phyloP scores from a whole-genome alignment of 495 filamentous ascomycete genomes.

The Pseudoneurospora amorphoporcata region DNA sequence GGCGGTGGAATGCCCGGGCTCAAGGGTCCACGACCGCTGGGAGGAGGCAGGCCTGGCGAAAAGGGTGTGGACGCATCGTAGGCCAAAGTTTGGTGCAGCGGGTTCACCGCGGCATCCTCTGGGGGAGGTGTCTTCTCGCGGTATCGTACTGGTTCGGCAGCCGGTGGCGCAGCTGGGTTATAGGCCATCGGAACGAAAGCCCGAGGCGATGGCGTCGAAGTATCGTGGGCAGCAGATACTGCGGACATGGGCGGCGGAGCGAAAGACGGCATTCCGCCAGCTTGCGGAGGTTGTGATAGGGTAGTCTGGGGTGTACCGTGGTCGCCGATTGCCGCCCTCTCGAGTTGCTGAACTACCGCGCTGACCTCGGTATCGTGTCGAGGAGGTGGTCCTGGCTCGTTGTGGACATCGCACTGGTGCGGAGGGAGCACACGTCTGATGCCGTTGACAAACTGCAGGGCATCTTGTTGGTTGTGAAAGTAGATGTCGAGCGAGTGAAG shows the following conservation, averaged over 20 bases:
- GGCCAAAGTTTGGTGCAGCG: conserved; percentile 56
- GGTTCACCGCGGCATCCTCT: conserved; percentile 60
- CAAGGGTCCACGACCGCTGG: conserved; percentile 23
- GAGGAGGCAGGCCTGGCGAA: conserved; percentile 32
- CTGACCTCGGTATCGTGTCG: conserved; percentile 46
- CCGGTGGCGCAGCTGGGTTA: conserved; percentile 80
- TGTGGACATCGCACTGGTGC: conserved; percentile 49
- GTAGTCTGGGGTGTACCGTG: conserved; percentile 21
- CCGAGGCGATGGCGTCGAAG: conserved; percentile 19
- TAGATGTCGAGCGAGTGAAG: conserved; percentile 82
- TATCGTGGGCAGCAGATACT: conserved; percentile 13
- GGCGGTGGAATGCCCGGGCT: conserved; percentile 28
- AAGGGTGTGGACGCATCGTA: conserved; percentile 48
- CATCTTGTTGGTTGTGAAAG: conserved; percentile 75
- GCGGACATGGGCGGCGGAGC: conserved; percentile 30
- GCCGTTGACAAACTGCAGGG: conserved; percentile 58
- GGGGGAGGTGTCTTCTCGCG: conserved; percentile 84
- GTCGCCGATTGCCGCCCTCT: conserved; percentile 60
- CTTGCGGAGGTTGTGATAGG: conserved; percentile 35
- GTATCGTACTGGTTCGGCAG: conserved; percentile 70
- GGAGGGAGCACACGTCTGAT: conserved; percentile 48
- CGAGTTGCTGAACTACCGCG: conserved; percentile 73
- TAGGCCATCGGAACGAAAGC: conserved; percentile 69
- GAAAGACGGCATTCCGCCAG: conserved; percentile 25
- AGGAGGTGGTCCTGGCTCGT: conserved; percentile 42